These are phyloP conservation scores for Casuarina cunninghamiana DNA, from an alignment of 306 rosid genomes.

Conservation along the genomic window DNA sequence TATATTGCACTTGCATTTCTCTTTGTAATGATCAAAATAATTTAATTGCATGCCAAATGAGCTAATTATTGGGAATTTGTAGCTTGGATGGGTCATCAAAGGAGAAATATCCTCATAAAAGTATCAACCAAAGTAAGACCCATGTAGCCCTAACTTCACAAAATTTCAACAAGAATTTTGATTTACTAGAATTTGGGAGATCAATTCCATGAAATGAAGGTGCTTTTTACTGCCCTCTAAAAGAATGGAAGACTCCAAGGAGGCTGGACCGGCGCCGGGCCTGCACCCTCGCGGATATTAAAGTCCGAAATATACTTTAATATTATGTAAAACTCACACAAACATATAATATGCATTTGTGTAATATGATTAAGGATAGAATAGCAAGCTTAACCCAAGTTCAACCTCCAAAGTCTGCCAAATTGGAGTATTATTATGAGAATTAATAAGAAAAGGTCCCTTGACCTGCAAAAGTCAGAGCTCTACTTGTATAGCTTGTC, in stretches of 20 bases:
- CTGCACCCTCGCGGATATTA: constrained; percentile 30
- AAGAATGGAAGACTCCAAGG: not conserved
- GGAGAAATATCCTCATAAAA: not conserved
- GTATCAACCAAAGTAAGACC: not conserved
- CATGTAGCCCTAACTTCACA: not conserved
- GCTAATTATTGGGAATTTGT: not conserved
- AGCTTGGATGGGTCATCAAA: not conserved
- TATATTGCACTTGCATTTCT: not conserved
- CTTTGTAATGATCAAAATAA: not conserved
- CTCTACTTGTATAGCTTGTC: not conserved
- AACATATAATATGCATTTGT: not conserved
- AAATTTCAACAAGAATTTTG: not conserved
- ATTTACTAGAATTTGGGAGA: no score
- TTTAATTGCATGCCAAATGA: not conserved
- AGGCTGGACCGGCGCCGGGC: constrained; percentile 75
- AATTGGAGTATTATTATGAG: no score
- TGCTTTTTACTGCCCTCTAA: not conserved
- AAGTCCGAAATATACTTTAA: constrained; percentile 18
- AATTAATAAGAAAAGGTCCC: not conserved
- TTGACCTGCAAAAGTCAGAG: constrained; percentile 45
- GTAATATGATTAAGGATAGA: no score
- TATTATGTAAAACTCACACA: not conserved
- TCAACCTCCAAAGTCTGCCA: no score
- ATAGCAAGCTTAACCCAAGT: no score
- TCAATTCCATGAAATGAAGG: not conserved